Base-by-base conservation (phyloP, 2,329 filamentous ascomycete species). In the Rhytidhysteron rufulum region DNA sequence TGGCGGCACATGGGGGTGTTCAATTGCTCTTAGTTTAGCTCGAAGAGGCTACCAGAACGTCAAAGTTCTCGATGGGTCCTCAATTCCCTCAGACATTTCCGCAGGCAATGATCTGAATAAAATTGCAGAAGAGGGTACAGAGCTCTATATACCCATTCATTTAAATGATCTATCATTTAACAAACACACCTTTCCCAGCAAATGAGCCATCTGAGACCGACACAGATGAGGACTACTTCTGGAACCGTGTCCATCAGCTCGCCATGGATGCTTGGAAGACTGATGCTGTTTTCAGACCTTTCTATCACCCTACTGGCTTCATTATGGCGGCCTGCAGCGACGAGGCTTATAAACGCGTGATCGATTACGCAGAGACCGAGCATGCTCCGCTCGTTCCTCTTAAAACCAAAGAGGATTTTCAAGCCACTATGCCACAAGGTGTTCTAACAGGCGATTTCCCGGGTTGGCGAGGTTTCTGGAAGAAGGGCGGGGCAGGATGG, bases 41-140 rank as follows among this genome's bases (percentile, higher is more conserved):
- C 63, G 71, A 20, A 62, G 68, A 42, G 72, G 72, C 31, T 71
- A 73, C 48, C 60, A 59, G 18, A 58, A 66, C 42, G 62, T 76
- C 43, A 72, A 57, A 4, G 66, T 75, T 2, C 56, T 76, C 5
- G 72, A 75, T 44, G 61, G 63, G 0, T 60, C 67, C 40, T 51
- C 56, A 0, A 62, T 72, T 9, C 71, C 71, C 3, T 73, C 69
- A 4, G 51, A 62, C 8, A 70, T 70, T 37, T 65, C 70, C 10
- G 71, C 71, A 4, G 70, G 70, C 13, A 72, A 73, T 45, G 72
- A 74, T 45, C 58, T 74, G 34, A 73, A 73, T 47, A 73, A 73
- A 40, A 73, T 74, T 39, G 57, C 62, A 57, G 67, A 71, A 39
- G 50, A 66, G 54, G 55, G 66, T 64, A 43, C 17, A 37, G 39